Evolutionary conservation across 2,329 filamentous ascomycete species (phyloP).

Genomic region (Paraconiothyrium sp.): DNA sequence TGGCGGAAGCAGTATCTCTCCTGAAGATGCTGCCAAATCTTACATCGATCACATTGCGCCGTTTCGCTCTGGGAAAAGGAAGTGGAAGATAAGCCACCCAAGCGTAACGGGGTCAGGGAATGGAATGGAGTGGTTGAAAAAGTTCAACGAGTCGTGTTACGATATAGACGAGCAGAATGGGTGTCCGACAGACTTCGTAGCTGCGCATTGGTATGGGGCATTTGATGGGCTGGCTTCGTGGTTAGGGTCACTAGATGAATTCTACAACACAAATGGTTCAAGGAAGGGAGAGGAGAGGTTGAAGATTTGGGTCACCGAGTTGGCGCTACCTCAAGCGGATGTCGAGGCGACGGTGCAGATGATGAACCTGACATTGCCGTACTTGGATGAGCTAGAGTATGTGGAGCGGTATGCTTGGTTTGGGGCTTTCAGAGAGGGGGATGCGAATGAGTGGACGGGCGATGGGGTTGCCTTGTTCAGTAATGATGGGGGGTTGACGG

Average conservation of each 20-base stretch:
- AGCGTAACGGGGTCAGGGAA: constrained; percentile 67
- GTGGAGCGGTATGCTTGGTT: constrained; percentile 51
- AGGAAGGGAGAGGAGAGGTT: constrained; percentile 51
- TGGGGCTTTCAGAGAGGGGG: constrained; percentile 43
- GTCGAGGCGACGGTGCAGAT: constrained; percentile 69
- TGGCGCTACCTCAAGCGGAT: constrained; percentile 68
- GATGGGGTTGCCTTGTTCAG: constrained; percentile 47
- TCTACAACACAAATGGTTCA: constrained; percentile 60
- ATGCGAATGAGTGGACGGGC: constrained; percentile 49
- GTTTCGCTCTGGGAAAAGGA: constrained; percentile 66
- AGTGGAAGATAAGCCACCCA: constrained; percentile 72
- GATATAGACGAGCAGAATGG: constrained; percentile 49
- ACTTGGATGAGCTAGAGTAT: constrained; percentile 69
- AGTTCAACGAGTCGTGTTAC: constrained; percentile 70
- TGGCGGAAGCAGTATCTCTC: constrained; percentile 72
- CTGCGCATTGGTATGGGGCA: constrained; percentile 68
- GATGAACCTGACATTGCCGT: constrained; percentile 74
- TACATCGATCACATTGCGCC: constrained; percentile 80
- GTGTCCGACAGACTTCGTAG: constrained; percentile 61
- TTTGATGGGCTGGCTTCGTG: constrained; percentile 74
- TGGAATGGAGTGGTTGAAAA: constrained; percentile 73
- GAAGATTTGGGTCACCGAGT: constrained; percentile 81
- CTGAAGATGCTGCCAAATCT: constrained; percentile 69
- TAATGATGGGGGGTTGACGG: constrained; percentile 41
- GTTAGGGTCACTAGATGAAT: constrained; percentile 67